Conservation (phyloP, 1,284 basidiomycete species). For the Sporisorium scitamineum region DNA sequence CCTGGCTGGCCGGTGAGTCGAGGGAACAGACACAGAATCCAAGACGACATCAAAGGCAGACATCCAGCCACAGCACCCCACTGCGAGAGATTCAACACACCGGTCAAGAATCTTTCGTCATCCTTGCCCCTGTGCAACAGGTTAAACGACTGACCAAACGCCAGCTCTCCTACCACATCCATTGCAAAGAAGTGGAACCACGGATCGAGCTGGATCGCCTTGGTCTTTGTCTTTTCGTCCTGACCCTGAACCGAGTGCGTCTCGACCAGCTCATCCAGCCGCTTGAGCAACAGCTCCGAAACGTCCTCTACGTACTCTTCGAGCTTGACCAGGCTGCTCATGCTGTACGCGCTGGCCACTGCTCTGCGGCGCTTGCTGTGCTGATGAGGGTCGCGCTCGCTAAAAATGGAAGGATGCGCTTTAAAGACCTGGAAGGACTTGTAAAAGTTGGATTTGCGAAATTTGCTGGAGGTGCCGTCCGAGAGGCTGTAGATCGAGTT, state of each 20-base stretch:
- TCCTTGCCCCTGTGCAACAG: conserved; percentile 44
- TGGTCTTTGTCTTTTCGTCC: conserved; percentile 20
- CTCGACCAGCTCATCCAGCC: conserved; percentile 44
- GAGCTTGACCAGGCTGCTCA: conserved; percentile 56
- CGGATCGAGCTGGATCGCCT: conserved; percentile 44
- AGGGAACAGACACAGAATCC: conserved; percentile 42
- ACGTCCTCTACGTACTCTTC: conserved; percentile 58
- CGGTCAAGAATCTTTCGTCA: conserved; percentile 46
- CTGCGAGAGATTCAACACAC: conserved; percentile 55
- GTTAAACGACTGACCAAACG: conserved; percentile 50
- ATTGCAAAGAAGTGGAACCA: conserved; percentile 62
- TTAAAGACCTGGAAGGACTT: conserved; percentile 52
- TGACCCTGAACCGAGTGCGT: conserved; percentile 9
- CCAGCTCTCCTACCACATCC: conserved; percentile 60
- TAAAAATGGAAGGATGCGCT: conserved; percentile 55
- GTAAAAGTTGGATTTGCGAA: conserved; percentile 53
- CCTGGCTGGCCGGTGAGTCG: conserved; percentile 51
- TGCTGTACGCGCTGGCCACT: conserved; percentile 57
- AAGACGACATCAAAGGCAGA: conserved; percentile 36
- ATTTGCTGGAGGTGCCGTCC: conserved; percentile 48
- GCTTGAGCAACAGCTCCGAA: conserved; percentile 44
- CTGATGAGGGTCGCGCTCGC: conserved; percentile 55
- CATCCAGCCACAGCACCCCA: conserved; percentile 56
- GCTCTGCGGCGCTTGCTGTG: conserved; percentile 53
- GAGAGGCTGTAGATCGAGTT: conserved; percentile 57